These are phyloP conservation scores for Phialophora verrucosa DNA, from an alignment of 2,329 filamentous ascomycete genomes.

Conservation along the genomic window DNA sequence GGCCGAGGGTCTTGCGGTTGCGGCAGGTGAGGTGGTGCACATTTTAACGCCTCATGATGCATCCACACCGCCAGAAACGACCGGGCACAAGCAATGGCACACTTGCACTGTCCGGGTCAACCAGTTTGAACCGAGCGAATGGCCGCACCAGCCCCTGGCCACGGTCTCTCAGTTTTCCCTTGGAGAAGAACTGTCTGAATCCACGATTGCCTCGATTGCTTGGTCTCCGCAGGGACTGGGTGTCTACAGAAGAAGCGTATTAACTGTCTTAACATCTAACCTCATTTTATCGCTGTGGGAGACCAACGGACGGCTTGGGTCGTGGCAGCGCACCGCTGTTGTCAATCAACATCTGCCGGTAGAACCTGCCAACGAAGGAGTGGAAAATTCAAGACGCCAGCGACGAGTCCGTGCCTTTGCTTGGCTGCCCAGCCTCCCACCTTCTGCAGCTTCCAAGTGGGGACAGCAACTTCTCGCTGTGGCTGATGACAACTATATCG, in stretches of 20 bases:
- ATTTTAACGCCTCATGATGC: conserved; percentile 51
- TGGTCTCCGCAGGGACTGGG: conserved; percentile 65
- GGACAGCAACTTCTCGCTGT: conserved; percentile 46
- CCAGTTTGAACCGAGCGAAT: conserved; percentile 59
- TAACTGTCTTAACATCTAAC: conserved; percentile 64
- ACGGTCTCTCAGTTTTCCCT: conserved; percentile 58
- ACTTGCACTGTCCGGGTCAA: conserved; percentile 55
- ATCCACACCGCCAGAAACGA: conserved; percentile 33
- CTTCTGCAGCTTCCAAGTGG: conserved; percentile 40
- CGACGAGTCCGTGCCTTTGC: conserved; percentile 49
- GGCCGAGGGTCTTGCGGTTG: conserved; percentile 62
- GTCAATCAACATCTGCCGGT: conserved; percentile 56
- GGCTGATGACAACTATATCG: conserved; percentile 45
- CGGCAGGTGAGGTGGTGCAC: conserved; percentile 61
- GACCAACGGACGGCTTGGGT: conserved; percentile 51
- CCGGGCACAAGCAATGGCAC: conserved; percentile 44
- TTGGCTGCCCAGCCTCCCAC: conserved; percentile 44
- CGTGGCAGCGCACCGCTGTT: conserved; percentile 61
- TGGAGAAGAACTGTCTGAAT: conserved; percentile 64
- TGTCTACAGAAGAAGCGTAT: conserved; percentile 59
- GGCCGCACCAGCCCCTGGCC: conserved; percentile 54
- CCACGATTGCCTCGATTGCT: conserved; percentile 55
- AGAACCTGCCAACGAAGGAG: conserved; percentile 26
- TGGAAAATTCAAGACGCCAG: conserved; percentile 41
- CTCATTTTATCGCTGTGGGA: conserved; percentile 64